Percentiles rank a stretch among this genome's conserved stretches.
Evolutionary conservation across 306 rosid genomes (phyloP).

Genomic region (Vicia sativa): DNA sequence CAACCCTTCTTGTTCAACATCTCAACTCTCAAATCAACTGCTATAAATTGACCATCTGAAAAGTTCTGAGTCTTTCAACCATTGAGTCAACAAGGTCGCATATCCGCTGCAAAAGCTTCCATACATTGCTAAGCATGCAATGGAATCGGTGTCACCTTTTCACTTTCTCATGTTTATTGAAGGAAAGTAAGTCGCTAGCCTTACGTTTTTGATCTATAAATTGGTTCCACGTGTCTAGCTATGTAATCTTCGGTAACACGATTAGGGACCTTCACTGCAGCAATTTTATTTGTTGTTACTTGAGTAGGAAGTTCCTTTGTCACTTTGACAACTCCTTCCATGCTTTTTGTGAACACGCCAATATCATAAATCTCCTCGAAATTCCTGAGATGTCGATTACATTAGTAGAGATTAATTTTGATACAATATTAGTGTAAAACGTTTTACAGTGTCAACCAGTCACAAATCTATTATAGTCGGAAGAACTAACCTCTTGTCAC

Average conservation of each 20-base stretch:
- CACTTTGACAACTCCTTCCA: slow-evolving; percentile 84
- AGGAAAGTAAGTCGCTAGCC: slow-evolving; percentile 93
- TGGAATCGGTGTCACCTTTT: slow-evolving; percentile 59
- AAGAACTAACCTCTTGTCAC: slow-evolving; percentile 84
- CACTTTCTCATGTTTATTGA: slow-evolving; percentile 85
- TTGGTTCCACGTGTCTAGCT: slow-evolving; percentile 71
- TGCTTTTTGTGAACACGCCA: slow-evolving; percentile 66
- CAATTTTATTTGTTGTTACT: slow-evolving; percentile 66
- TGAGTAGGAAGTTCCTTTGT: slow-evolving; percentile 66
- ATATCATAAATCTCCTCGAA: slow-evolving; percentile 85
- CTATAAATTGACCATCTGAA: slow-evolving; percentile 81
- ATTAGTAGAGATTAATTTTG: not conserved
- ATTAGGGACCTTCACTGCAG: slow-evolving; percentile 89
- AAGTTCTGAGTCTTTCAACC: slow-evolving; percentile 77
- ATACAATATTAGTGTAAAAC: too few relatives aligned
- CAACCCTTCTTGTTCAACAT: slow-evolving; percentile 81
- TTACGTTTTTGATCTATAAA: slow-evolving; percentile 65
- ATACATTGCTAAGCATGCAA: slow-evolving; percentile 92
- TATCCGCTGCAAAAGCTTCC: slow-evolving; percentile 89
- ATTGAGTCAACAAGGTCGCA: slow-evolving; percentile 82
- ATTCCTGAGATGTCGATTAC: slow-evolving; percentile 57
- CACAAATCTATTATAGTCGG: not conserved
- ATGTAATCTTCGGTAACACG: slow-evolving; percentile 86
- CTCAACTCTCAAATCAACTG: slow-evolving; percentile 88
- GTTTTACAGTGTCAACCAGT: not conserved